A percentile compares a stretch with the other conserved stretches of the same genome.
Conservation (phyloP, 768 basidiomycete genomes). For the Mycena sanguinolenta region DNA sequence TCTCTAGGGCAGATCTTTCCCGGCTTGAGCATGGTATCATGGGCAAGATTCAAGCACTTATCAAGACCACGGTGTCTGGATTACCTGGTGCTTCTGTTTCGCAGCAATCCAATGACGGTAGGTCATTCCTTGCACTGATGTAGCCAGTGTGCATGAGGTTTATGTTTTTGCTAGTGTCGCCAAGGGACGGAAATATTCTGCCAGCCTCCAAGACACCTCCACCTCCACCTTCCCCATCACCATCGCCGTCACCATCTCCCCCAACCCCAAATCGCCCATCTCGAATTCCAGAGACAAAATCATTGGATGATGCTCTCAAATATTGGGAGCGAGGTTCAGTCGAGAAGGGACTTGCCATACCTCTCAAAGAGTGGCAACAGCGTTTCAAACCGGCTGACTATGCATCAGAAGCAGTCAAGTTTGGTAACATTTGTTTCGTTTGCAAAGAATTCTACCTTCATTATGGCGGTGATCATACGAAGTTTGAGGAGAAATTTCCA, state of each 20-base stretch:
- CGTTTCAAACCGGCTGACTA: slow-evolving; percentile 29
- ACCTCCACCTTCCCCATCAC: background rate
- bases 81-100: too few species aligned
- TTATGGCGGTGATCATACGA: background rate
- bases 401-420: slow-evolving; percentile 20
- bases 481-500: slow-evolving; percentile 12
- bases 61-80: background rate
- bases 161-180: too few species aligned
- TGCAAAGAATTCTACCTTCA: slow-evolving; percentile 12
- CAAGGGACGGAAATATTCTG: too few species aligned
- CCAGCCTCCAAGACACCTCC: too few species aligned
- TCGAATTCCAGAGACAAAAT: slow-evolving; percentile 35
- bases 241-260: background rate
- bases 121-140: too few species aligned
- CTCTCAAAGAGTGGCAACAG: slow-evolving; percentile 31
- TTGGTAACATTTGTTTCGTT: slow-evolving; percentile 19
- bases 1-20: slow-evolving; percentile 25
- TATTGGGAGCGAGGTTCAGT: slow-evolving; percentile 36
- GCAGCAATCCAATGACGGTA: too few species aligned
- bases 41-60: slow-evolving; percentile 1
- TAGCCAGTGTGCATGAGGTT: too few species aligned
- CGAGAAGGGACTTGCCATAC: slow-evolving; percentile 30
- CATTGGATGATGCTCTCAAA: slow-evolving; percentile 36
- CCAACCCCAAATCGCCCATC: background rate
- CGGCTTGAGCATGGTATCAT: background rate